phyloP scores from a whole-genome alignment of 306 rosid species.

The Pyrus communis region DNA sequence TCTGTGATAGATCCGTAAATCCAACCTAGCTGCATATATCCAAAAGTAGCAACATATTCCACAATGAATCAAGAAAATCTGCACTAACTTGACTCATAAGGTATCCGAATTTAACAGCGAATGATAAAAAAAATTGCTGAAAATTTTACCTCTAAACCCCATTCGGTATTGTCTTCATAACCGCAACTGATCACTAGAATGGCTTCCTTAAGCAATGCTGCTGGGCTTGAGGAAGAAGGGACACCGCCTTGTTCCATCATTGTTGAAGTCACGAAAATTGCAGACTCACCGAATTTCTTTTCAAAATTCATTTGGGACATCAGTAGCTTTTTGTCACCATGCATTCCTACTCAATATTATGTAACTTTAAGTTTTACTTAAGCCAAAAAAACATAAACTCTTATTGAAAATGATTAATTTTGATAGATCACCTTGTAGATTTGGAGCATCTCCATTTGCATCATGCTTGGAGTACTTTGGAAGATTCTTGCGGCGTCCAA shows the following conservation, averaged over 20 bases:
- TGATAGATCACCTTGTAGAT: conserved; percentile 17
- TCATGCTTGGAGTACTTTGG: conserved; percentile 50
- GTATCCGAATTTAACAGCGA: neutral
- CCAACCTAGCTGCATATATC: conserved; percentile 79
- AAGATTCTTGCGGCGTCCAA: conserved; percentile 77
- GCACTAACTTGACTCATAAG: neutral
- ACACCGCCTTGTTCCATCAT: conserved; percentile 79
- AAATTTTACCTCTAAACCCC: conserved; percentile 82
- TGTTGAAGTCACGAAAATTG: conserved; percentile 89
- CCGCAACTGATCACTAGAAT: conserved; percentile 86
- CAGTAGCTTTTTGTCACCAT: conserved; percentile 68
- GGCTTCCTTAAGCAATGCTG: conserved; percentile 84
- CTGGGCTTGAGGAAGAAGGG: conserved; percentile 76
- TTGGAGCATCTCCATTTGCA: conserved; percentile 56
- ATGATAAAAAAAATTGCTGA: neutral
- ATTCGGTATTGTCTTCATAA: conserved; percentile 94
- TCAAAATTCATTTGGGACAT: conserved; percentile 94
- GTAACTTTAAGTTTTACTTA: neutral
- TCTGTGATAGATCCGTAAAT: conserved; percentile 93
- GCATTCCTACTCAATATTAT: conserved; percentile 37
- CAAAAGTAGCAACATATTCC: conserved; percentile 1
- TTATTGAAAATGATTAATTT: neutral
- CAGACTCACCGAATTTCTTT: conserved; percentile 85
- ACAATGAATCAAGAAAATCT: neutral
- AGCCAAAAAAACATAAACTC: neutral